phyloP scores from a whole-genome alignment of 2,329 filamentous ascomycete genomes.

The Ceratocystis eucalypticola region DNA sequence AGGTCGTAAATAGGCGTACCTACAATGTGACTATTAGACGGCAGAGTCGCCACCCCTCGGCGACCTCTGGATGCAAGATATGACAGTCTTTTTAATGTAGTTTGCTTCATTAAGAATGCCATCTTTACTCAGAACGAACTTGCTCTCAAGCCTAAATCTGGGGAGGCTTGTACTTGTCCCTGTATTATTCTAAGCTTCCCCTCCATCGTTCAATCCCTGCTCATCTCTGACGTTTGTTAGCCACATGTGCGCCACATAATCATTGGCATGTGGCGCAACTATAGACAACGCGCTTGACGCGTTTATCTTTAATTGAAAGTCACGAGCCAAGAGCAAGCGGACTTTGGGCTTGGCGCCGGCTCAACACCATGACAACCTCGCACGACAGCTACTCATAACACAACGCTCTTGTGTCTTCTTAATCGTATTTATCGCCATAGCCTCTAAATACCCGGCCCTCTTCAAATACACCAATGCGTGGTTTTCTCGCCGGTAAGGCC shows the following conservation, averaged over 20 bases:
- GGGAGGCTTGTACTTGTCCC: not conserved
- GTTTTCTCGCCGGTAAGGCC: constrained; percentile 20
- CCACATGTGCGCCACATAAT: not conserved
- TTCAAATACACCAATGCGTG: constrained; percentile 14
- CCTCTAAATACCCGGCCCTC: not conserved
- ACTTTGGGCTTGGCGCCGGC: not conserved
- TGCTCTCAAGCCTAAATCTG: not conserved
- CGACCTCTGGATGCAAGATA: not conserved
- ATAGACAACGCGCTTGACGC: constrained; percentile 10
- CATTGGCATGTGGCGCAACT: constrained; percentile 1
- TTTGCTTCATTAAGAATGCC: not conserved
- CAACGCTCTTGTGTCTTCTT: not conserved
- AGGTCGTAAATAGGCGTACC: constrained; percentile 22
- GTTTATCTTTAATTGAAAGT: constrained; percentile 15
- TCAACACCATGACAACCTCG: not conserved
- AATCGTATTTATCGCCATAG: not conserved
- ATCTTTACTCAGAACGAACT: not conserved
- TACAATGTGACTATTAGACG: constrained; percentile 42
- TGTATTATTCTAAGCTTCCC: not conserved
- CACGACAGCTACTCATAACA: not conserved
- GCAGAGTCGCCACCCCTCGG: constrained; percentile 32
- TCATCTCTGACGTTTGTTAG: constrained; percentile 4
- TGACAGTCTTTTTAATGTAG: not conserved
- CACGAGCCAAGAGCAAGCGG: not conserved
- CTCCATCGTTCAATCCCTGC: not conserved